These are phyloP conservation scores for Xylariales sp. DNA, from an alignment of 2,329 filamentous ascomycete genomes.

Conservation along the genomic window DNA sequence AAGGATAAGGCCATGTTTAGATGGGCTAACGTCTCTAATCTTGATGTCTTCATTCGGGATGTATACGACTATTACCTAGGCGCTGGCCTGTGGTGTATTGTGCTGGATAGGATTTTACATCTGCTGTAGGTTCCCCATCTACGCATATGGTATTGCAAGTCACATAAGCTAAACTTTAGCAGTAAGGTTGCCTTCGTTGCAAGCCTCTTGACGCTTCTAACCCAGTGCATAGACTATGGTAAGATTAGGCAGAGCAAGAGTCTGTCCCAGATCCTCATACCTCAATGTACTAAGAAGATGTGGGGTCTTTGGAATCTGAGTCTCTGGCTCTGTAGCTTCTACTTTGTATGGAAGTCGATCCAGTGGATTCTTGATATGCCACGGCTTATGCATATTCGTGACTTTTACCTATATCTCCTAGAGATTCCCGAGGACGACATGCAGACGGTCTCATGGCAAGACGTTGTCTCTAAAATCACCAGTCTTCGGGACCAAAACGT, in stretches of 20 bases:
- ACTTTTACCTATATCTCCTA: constrained; percentile 86
- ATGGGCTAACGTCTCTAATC: constrained; percentile 90
- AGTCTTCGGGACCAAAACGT: constrained; percentile 85
- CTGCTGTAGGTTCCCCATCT: constrained; percentile 68
- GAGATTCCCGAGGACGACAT: constrained; percentile 86
- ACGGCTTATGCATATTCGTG: constrained; percentile 79
- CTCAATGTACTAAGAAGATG: constrained; percentile 81
- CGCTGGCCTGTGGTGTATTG: constrained; percentile 86
- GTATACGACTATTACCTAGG: constrained; percentile 89
- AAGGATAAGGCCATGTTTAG: constrained; percentile 88
- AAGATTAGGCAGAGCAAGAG: constrained; percentile 74
- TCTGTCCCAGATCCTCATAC: constrained; percentile 67
- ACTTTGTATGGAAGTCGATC: constrained; percentile 84
- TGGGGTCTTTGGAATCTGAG: constrained; percentile 80
- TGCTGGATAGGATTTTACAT: constrained; percentile 77
- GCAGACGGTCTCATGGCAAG: constrained; percentile 94
- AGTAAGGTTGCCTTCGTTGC: constrained; percentile 87
- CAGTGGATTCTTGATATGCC: constrained; percentile 79
- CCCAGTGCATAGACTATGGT: constrained; percentile 85
- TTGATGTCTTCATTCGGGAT: constrained; percentile 86
- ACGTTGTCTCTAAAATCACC: constrained; percentile 88
- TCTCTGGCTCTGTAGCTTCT: constrained; percentile 86
- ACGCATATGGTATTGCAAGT: not conserved
- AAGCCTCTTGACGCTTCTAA: constrained; percentile 82
- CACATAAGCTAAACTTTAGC: constrained; percentile 34